Percentiles rank a stretch among this genome's conserved stretches.
Evolutionary conservation across 1,284 basidiomycete species (phyloP).

Genomic region (Termitomyces sp.): DNA sequence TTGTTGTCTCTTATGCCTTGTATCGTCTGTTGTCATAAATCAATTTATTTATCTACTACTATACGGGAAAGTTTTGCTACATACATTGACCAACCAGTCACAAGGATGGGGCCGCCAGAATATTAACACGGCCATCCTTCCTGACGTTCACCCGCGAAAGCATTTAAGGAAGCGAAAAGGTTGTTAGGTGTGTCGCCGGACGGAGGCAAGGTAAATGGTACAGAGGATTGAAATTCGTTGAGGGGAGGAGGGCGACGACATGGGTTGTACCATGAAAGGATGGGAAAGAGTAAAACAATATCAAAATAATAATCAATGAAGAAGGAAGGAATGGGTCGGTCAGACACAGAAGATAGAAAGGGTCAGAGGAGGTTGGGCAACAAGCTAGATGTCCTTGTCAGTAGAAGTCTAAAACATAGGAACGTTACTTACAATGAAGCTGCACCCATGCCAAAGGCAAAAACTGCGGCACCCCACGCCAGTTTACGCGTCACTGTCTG

Average conservation of each 20-base stretch:
- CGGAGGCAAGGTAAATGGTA: conserved; percentile 10
- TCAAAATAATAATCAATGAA: conserved; percentile 8
- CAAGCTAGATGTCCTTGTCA: conserved; percentile 29
- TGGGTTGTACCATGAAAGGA: not conserved
- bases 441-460: conserved; percentile 67
- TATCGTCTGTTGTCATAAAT: conserved; percentile 6
- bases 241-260: conserved; percentile 6
- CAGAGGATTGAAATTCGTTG: conserved; percentile 3
- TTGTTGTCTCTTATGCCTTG: not conserved
- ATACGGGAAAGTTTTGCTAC: conserved; percentile 14
- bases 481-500: conserved; percentile 63
- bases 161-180: conserved; percentile 5
- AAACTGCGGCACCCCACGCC: conserved; percentile 72
- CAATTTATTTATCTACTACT: conserved; percentile 8
- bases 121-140: conserved; percentile 1
- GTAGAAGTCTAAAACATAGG: not conserved
- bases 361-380: conserved; percentile 45
- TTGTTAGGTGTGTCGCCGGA: conserved; percentile 10
- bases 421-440: conserved; percentile 62
- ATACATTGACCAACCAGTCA: conserved; percentile 13
- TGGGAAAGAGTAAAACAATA: conserved; percentile 10
- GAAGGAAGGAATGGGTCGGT: not conserved
- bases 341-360: not conserved
- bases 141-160: conserved; percentile 2
- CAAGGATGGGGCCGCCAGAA: conserved; percentile 1